A percentile compares a stretch with the other conserved stretches of the same genome.
These are phyloP conservation scores for Gypsophila paniculata DNA, from an alignment of 179 eudicot species.

Conservation along the genomic window DNA sequence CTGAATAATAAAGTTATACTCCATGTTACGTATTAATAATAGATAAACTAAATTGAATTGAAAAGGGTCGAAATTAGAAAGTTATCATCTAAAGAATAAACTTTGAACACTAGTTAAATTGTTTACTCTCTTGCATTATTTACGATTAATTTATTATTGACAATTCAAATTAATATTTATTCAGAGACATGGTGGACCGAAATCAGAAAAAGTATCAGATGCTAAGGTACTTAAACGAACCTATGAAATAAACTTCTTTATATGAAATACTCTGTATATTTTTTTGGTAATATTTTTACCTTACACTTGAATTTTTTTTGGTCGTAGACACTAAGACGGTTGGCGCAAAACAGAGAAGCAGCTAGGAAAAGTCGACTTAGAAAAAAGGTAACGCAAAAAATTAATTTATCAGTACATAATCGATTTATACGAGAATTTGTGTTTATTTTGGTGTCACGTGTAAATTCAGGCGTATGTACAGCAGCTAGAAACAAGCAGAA, in stretches of 20 bases:
- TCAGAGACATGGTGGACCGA: slow-evolving; percentile 61
- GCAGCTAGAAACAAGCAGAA: slow-evolving; percentile 89
- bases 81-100: no score
- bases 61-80: no score
- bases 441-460: not conserved
- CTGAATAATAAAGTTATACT: no score
- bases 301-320: not conserved
- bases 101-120: not conserved
- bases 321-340: slow-evolving; percentile 71
- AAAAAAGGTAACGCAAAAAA: slow-evolving; percentile 51
- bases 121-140: not conserved
- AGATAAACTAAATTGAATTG: no score
- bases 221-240: slow-evolving; percentile 52
- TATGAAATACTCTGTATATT: not conserved
- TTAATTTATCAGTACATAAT: not conserved
- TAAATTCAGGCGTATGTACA: slow-evolving; percentile 76
- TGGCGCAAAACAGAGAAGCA: slow-evolving; percentile 98
- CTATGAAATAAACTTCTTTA: not conserved
- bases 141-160: not conserved
- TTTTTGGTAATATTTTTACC: not conserved
- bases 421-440: not conserved
- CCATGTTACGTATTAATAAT: no score
- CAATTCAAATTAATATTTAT: no score
- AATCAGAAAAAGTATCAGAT: slow-evolving; percentile 71
- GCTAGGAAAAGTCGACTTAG: slow-evolving; percentile 91